phyloP scores from a whole-genome alignment of 768 basidiomycete species.

The Hysterangium stoloniferum region DNA sequence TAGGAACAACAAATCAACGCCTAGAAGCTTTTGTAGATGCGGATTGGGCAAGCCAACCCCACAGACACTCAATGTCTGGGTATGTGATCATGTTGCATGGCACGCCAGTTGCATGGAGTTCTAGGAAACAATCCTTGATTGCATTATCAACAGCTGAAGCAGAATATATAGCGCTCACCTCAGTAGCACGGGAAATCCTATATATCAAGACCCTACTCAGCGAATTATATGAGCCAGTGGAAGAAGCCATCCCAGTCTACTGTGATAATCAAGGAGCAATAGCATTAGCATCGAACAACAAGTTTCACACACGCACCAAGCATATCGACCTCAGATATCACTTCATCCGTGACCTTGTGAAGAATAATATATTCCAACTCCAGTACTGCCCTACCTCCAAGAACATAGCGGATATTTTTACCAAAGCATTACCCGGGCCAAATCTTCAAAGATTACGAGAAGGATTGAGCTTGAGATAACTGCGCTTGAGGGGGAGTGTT shows the following conservation, averaged over 20 bases:
- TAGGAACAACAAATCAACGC: conserved; percentile 13
- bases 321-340: conserved; percentile 33
- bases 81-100: conserved; percentile 26
- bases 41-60: conserved; percentile 24
- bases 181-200: conserved; percentile 27
- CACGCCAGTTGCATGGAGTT: conserved; percentile 33
- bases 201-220: conserved; percentile 25
- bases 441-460: neutral
- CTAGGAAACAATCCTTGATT: conserved; percentile 30
- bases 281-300: conserved; percentile 18
- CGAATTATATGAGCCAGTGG: conserved; percentile 10
- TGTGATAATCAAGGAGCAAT: conserved; percentile 28
- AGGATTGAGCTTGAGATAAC: neutral
- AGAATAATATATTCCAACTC: conserved; percentile 13
- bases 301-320: conserved; percentile 27
- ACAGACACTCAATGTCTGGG: conserved; percentile 24
- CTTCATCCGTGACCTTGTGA: conserved; percentile 24
- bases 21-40: conserved; percentile 25
- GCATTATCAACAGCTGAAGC: conserved; percentile 35
- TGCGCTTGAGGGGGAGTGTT: conserved; percentile 5
- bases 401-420: conserved; percentile 20
- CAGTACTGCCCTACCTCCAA: conserved; percentile 16
- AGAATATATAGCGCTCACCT: conserved; percentile 33
- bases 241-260: conserved; percentile 12
- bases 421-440: conserved; percentile 10